These are phyloP conservation scores for Wallacemonas sp. DNA, from an alignment of 208 protist species.

Conservation along the genomic window DNA sequence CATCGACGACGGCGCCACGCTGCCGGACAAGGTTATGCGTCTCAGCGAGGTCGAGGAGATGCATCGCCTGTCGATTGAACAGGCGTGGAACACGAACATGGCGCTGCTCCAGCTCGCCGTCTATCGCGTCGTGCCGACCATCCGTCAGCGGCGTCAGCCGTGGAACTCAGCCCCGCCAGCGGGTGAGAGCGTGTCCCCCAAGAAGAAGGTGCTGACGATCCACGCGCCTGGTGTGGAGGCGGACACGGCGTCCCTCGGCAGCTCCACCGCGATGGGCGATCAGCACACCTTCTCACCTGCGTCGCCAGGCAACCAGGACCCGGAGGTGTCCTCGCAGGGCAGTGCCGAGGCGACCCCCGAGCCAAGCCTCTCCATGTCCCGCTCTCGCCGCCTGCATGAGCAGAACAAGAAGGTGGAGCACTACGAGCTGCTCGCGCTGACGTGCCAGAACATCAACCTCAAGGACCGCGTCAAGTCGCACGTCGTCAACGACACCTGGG, in stretches of 20 bases:
- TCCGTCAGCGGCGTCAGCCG: constrained; percentile 45
- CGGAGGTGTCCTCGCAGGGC: constrained; percentile 13
- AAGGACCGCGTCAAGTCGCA: constrained; percentile 31
- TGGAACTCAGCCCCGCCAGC: constrained; percentile 18
- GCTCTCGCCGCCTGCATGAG: constrained; percentile 11
- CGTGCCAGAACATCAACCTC: constrained; percentile 48
- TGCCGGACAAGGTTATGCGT: constrained; percentile 42
- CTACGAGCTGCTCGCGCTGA: constrained; percentile 79
- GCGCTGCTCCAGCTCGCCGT: constrained; percentile 57
- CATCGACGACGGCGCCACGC: constrained; percentile 40
- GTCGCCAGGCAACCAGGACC: neutral
- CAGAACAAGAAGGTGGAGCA: constrained; percentile 54
- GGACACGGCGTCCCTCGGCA: constrained; percentile 22
- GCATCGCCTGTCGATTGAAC: constrained; percentile 58
- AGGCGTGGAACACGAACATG: constrained; percentile 56
- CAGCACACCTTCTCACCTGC: neutral
- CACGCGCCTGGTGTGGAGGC: constrained; percentile 59
- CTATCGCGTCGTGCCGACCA: constrained; percentile 66
- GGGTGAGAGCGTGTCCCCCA: neutral
- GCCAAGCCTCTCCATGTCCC: constrained; percentile 22
- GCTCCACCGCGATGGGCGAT: constrained; percentile 15
- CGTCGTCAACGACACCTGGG: constrained; percentile 64
- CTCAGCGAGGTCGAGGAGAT: constrained; percentile 68
- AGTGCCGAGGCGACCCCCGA: constrained; percentile 4
- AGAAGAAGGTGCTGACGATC: constrained; percentile 50